These are phyloP conservation scores for Candida mesenterica DNA, from an alignment of 1,139 yeast species.

Conservation along the genomic window DNA sequence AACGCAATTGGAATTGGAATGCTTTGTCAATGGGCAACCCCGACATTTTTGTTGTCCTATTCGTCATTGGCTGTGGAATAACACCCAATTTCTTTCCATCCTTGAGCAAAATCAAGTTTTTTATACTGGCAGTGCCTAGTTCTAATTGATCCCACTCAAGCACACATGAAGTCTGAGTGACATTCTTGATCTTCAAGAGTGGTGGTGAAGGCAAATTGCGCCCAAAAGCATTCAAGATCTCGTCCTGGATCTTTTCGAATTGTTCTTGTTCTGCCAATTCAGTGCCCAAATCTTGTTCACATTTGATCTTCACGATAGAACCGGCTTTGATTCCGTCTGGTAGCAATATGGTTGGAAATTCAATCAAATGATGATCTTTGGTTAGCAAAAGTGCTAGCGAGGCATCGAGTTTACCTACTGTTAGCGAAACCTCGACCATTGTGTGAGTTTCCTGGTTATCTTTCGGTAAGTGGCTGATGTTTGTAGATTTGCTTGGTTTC, in stretches of 20 bases:
- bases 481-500: too few relatives aligned
- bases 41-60: slow-evolving; percentile 81
- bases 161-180: slow-evolving; percentile 93
- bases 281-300: slow-evolving; percentile 74
- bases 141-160: slow-evolving; percentile 89
- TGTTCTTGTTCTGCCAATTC: slow-evolving; percentile 59
- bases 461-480: too few relatives aligned
- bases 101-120: slow-evolving; percentile 74
- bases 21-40: slow-evolving; percentile 87
- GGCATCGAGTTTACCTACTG: slow-evolving; percentile 95
- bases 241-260: slow-evolving; percentile 69
- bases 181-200: slow-evolving; percentile 64
- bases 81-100: slow-evolving; percentile 78
- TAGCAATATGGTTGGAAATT: slow-evolving; percentile 87
- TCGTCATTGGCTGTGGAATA: slow-evolving; percentile 79
- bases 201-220: slow-evolving; percentile 72
- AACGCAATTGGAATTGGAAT: slow-evolving; percentile 74
- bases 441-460: slow-evolving; percentile 3
- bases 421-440: slow-evolving; percentile 88
- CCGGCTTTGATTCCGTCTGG: slow-evolving; percentile 95
- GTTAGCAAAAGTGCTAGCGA: slow-evolving; percentile 89
- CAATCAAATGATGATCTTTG: slow-evolving; percentile 90
- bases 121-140: slow-evolving; percentile 79
- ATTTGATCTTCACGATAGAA: slow-evolving; percentile 82
- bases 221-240: slow-evolving; percentile 73